Conservation (phyloP, 1,139 yeast species). For the Spencermartinsiella ligniputridi region DNA sequence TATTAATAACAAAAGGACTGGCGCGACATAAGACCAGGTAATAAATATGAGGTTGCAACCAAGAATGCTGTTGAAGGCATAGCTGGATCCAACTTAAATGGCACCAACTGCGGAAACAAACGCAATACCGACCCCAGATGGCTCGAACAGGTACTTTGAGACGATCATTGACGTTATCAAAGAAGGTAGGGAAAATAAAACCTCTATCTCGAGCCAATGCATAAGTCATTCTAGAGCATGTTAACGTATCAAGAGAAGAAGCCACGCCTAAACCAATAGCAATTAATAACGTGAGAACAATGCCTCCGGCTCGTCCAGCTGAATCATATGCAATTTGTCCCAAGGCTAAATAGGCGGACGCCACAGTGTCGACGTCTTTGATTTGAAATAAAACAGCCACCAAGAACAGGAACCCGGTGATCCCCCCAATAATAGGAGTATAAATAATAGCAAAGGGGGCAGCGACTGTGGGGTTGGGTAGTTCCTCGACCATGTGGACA, state of each 20-base stretch:
- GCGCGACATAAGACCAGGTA: constrained; percentile 72
- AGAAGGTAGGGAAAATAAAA: constrained; percentile 49
- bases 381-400: constrained; percentile 66
- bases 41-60: constrained; percentile 77
- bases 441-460: constrained; percentile 73
- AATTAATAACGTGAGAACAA: constrained; percentile 13
- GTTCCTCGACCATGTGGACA: constrained; percentile 79
- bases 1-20: constrained; percentile 58
- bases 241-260: constrained; percentile 52
- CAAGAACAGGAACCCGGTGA: constrained; percentile 71
- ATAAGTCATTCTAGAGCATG: constrained; percentile 74
- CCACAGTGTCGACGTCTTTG: constrained; percentile 56
- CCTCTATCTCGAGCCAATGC: constrained; percentile 84
- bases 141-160: constrained; percentile 68
- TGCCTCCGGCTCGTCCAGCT: constrained; percentile 15
- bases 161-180: constrained; percentile 62
- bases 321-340: constrained; percentile 48
- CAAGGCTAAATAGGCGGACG: constrained; percentile 12
- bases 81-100: constrained; percentile 58
- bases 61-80: constrained; percentile 79
- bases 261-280: constrained; percentile 16
- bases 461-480: constrained; percentile 64
- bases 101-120: constrained; percentile 57
- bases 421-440: constrained; percentile 58
- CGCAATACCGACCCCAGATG: constrained; percentile 54